These are phyloP conservation scores for Salinomyces thailandicus DNA, from an alignment of 2,329 filamentous ascomycete genomes.

Conservation along the genomic window DNA sequence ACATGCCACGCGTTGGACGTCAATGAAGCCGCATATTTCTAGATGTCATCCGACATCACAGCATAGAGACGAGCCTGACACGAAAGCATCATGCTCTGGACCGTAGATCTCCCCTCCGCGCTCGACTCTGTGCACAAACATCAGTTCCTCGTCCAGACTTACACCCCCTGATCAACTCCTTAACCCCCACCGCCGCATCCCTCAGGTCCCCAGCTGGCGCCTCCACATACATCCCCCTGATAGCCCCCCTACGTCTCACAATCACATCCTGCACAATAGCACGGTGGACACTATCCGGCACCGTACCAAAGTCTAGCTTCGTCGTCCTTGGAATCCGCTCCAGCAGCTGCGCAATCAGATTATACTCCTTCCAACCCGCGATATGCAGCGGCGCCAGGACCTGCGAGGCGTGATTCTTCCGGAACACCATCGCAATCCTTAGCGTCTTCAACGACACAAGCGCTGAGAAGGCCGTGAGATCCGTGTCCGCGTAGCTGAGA, in stretches of 20 bases:
- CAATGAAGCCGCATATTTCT: no score
- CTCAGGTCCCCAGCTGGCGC: conserved; percentile 5
- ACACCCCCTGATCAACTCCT: conserved; percentile 6
- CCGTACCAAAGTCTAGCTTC: conserved; percentile 9
- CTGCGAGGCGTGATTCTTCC: conserved; percentile 2
- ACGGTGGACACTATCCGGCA: conserved; percentile 7
- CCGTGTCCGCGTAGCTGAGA: conserved; percentile 14
- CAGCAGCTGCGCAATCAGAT: conserved; percentile 11
- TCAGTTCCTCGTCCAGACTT: background rate
- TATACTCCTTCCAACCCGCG: conserved; percentile 2
- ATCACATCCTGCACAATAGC: conserved; percentile 6
- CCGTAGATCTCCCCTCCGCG: no score
- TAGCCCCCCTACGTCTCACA: conserved; percentile 2
- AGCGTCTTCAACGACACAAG: conserved; percentile 7
- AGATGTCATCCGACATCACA: no score
- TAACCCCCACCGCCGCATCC: conserved; percentile 5
- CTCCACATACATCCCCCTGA: conserved; percentile 3
- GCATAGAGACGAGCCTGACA: no score
- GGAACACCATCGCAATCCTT: conserved; percentile 7
- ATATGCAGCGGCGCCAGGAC: conserved; percentile 5
- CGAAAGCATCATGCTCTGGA: no score
- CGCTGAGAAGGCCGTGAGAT: conserved; percentile 11
- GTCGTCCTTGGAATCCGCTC: conserved; percentile 10
- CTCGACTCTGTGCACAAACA: background rate
- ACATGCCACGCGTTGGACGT: no score